phyloP scores from a whole-genome alignment of 768 basidiomycete genomes.

The Trametes gibbosa region DNA sequence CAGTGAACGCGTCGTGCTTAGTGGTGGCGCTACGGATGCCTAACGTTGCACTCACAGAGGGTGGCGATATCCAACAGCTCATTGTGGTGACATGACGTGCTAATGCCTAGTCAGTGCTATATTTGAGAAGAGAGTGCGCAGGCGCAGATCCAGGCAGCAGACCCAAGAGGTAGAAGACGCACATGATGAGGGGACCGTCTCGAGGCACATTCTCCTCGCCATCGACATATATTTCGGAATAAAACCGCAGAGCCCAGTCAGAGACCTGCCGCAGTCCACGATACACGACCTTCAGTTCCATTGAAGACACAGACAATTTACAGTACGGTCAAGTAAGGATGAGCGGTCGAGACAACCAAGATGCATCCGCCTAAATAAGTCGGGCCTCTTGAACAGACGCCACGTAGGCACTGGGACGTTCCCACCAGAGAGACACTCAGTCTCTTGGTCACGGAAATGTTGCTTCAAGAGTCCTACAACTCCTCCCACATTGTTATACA shows the following conservation, averaged over 20 bases:
- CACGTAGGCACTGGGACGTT: neutral
- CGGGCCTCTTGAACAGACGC: neutral
- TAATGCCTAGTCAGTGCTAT: neutral
- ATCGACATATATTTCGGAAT: slow-evolving; percentile 80
- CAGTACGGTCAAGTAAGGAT: neutral
- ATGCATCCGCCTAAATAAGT: too few relatives aligned
- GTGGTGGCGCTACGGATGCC: too few relatives aligned
- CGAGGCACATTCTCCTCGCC: slow-evolving; percentile 84
- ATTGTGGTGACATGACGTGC: slow-evolving; percentile 63
- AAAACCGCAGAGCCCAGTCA: slow-evolving; percentile 75
- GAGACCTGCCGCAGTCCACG: slow-evolving; percentile 58
- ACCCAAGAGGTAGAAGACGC: slow-evolving; percentile 63
- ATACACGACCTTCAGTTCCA: slow-evolving; percentile 56
- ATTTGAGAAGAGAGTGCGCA: neutral
- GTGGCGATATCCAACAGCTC: slow-evolving; percentile 89
- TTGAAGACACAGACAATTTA: slow-evolving; percentile 12
- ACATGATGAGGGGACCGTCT: slow-evolving; percentile 92
- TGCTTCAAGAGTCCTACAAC: neutral
- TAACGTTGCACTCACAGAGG: slow-evolving; percentile 53
- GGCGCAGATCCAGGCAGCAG: neutral
- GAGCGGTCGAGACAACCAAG: too few relatives aligned
- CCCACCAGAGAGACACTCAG: neutral
- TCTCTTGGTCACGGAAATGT: neutral
- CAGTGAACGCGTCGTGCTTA: too few relatives aligned
- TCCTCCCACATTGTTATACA: slow-evolving; percentile 10